Evolutionary conservation across 495 filamentous ascomycete species (phyloP), one percentile per base, ranked within the genome.

Genomic region (Penicillium steckii): DNA sequence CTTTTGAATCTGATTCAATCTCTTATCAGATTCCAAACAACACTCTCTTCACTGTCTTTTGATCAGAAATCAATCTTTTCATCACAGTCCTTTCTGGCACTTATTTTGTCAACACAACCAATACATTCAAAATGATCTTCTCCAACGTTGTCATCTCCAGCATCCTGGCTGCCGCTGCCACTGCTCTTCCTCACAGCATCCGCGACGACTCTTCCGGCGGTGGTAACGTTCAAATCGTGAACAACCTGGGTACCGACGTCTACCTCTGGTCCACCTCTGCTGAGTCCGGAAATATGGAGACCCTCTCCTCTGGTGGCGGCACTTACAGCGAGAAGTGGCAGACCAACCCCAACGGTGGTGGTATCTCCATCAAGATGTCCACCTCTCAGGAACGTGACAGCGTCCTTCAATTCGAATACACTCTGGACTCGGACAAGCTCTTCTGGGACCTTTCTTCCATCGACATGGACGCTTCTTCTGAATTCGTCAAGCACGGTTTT

Each of bases 351-450:
- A 64, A 74, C 55, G 74, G 72, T 42, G 74, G 74, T 30, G 74
- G 72, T 50, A 63, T 75, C 56, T 75, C 72, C 35, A 72, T 77
- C 68, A 77, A 77, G 71, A 59, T 77, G 46, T 72, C 74, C 41
- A 71, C 69, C 56, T 51, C 49, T 22, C 32, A 60, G 23, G 52
- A 46, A 49, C 52, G 66, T 49, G 56, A 60, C 51, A 65, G 70
- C 32, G 71, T 77, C n/a, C 68, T 77, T n/a, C 74, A 77, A 45
- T 66, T 66, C 52, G 62, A 66, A 44, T 66, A 66, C 54, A 63
- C 60, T 29, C 40, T 57, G 35, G 44, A 66, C 33, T 44, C 25
- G 1, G 56, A 60, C 10, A 63, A 38, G 8, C 52, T 66, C n/a
- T 66, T 45, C 62, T 66, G 62, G 62, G 62, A 66, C 26, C 47